phyloP scores from a whole-genome alignment of 176 grass and related monocot genomes.

The Carex littledalei region DNA sequence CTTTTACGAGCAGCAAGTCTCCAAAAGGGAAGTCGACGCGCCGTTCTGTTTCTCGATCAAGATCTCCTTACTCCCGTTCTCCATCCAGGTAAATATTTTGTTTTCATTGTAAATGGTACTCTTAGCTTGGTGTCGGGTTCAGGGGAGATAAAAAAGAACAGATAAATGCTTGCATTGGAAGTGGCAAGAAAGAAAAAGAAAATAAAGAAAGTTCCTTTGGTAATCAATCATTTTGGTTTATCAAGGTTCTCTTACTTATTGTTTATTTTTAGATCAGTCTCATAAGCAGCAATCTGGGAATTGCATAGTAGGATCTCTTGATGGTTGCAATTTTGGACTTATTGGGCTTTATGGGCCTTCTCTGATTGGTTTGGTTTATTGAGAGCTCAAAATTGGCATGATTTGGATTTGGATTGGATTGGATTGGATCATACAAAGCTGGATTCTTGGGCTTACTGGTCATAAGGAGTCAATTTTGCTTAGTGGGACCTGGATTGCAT shows the following conservation, averaged over 20 bases:
- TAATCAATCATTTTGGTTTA: conserved; percentile 29
- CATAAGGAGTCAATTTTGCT: conserved; percentile 23
- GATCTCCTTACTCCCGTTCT: conserved; percentile 25
- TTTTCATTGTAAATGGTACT: background rate
- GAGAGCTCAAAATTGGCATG: conserved; percentile 22
- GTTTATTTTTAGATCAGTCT: conserved; percentile 27
- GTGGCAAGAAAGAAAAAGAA: conserved; percentile 8
- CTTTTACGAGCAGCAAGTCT: conserved; percentile 30
- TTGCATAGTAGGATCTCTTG: conserved; percentile 21
- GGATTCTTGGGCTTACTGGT: conserved; percentile 19
- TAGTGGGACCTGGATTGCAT: conserved; percentile 19
- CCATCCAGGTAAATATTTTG: conserved; percentile 15
- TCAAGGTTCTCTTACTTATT: conserved; percentile 24
- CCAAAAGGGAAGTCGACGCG: conserved; percentile 31
- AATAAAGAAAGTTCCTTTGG: conserved; percentile 25
- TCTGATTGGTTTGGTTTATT: conserved; percentile 12
- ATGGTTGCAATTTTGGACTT: conserved; percentile 26
- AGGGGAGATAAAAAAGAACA: background rate
- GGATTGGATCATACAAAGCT: conserved; percentile 23
- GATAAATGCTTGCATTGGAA: background rate
- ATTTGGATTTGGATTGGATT: background rate
- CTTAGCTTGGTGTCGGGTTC: background rate
- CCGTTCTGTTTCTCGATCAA: conserved; percentile 26
- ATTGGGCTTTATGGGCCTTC: conserved; percentile 6
- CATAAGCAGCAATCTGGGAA: conserved; percentile 23